Conservation (phyloP, 169 alveolate genomes). For the Plasmodium coatneyi region DNA sequence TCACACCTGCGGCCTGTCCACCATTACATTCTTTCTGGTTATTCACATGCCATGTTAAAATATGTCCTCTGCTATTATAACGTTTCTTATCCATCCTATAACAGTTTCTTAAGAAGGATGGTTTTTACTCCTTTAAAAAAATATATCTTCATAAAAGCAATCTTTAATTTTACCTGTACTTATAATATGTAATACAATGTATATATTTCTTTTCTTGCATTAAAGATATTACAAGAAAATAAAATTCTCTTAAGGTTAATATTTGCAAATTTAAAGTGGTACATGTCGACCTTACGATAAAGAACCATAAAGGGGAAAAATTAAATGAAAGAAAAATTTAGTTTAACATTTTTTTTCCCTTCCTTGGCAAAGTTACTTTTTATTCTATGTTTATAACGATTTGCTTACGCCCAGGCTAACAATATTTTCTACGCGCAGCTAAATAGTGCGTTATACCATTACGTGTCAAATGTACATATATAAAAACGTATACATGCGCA, state of each 20-base stretch:
- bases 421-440: too few relatives aligned
- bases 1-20: slow-evolving; percentile 7
- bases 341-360: neutral
- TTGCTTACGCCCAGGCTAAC: neutral
- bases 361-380: neutral
- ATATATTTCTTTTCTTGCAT: neutral
- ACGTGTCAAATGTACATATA: neutral
- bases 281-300: neutral
- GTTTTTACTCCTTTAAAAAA: neutral
- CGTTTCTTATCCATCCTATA: slow-evolving; percentile 9
- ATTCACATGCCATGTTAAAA: neutral
- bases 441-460: neutral
- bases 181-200: neutral
- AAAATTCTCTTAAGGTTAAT: neutral
- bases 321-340: neutral
- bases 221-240: neutral
- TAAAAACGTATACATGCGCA: neutral
- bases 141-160: slow-evolving; percentile 2
- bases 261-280: neutral
- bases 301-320: neutral
- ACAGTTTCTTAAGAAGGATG: neutral
- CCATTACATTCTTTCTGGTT: neutral
- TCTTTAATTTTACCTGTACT: neutral
- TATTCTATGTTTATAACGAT: too few relatives aligned
- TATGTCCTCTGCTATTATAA: neutral